A percentile compares a stretch with the other conserved stretches of the same genome.
phyloP scores from a whole-genome alignment of 495 filamentous ascomycete species.

The Talaromyces ruber region DNA sequence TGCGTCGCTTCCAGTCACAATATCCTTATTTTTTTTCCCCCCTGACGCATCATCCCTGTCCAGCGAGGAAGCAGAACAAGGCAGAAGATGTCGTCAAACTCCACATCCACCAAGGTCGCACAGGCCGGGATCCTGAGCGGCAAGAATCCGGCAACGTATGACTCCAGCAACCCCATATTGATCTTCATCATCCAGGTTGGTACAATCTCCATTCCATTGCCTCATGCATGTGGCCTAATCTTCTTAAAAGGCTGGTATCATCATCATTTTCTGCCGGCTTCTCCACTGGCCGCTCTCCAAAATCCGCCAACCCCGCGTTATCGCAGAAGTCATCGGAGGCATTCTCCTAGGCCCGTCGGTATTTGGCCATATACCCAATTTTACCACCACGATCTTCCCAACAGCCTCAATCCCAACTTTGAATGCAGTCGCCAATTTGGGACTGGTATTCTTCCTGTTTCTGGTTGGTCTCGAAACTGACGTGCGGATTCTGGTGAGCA shows the following conservation, averaged over 20 bases:
- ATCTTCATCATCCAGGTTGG: slow-evolving; percentile 90
- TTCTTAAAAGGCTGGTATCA: slow-evolving; percentile 63
- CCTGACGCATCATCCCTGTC: background rate
- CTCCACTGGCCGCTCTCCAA: slow-evolving; percentile 79
- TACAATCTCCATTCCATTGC: background rate
- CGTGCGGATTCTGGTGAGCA: slow-evolving; percentile 69
- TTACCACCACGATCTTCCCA: slow-evolving; percentile 71
- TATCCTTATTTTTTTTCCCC: no score
- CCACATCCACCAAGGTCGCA: slow-evolving; percentile 11
- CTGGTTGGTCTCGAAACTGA: slow-evolving; percentile 90
- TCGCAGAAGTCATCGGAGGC: slow-evolving; percentile 91
- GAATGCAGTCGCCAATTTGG: slow-evolving; percentile 79
- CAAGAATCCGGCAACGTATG: slow-evolving; percentile 61
- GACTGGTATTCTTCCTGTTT: slow-evolving; percentile 86
- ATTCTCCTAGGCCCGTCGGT: slow-evolving; percentile 86
- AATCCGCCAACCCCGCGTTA: slow-evolving; percentile 84
- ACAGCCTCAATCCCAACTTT: slow-evolving; percentile 62
- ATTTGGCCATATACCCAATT: slow-evolving; percentile 75
- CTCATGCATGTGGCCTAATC: background rate
- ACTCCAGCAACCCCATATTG: slow-evolving; percentile 75
- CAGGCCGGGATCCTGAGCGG: slow-evolving; percentile 73
- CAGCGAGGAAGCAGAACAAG: background rate
- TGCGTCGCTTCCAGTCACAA: background rate
- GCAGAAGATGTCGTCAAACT: slow-evolving; percentile 4
- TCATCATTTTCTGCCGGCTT: slow-evolving; percentile 81